Conservation (phyloP, 1,139 yeast species). For the Debaryomycetaceae sp. region DNA sequence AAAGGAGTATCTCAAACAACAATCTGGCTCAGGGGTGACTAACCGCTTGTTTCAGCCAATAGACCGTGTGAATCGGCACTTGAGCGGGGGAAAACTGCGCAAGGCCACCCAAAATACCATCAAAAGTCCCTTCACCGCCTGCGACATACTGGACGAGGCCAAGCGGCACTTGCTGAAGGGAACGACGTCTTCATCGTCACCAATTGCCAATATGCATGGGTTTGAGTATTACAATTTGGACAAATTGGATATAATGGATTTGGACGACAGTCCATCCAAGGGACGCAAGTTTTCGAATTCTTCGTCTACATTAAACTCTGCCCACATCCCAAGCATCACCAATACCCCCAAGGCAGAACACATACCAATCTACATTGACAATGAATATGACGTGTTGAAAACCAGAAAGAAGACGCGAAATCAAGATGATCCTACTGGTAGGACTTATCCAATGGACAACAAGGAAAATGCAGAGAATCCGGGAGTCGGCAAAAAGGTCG, state of each 20-base stretch:
- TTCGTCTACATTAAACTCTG: slow-evolving; percentile 9
- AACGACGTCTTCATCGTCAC: slow-evolving; percentile 11
- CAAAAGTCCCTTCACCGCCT: slow-evolving; percentile 8
- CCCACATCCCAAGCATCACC: slow-evolving; percentile 9
- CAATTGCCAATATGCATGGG: slow-evolving; percentile 13
- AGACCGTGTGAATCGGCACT: slow-evolving; percentile 7
- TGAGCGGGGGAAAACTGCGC: slow-evolving; percentile 8
- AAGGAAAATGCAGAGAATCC: slow-evolving; percentile 28
- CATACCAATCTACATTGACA: slow-evolving; percentile 17
- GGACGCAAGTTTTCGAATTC: slow-evolving; percentile 26
- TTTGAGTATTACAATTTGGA: slow-evolving; percentile 30
- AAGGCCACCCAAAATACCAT: slow-evolving; percentile 2
- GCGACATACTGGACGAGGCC: not conserved
- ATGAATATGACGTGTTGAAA: slow-evolving; percentile 8
- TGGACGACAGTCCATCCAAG: slow-evolving; percentile 34
- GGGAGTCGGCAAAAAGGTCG: slow-evolving; percentile 35
- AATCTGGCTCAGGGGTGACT: not conserved
- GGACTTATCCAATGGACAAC: slow-evolving; percentile 17
- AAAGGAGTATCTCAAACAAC: slow-evolving; percentile 1
- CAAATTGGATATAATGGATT: slow-evolving; percentile 18
- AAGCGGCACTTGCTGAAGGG: not conserved
- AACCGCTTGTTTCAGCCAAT: slow-evolving; percentile 2
- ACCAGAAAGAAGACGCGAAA: slow-evolving; percentile 8
- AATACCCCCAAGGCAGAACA: slow-evolving; percentile 9
- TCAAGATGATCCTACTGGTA: slow-evolving; percentile 6